phyloP scores from a whole-genome alignment of 441 rosid genomes.

The Brassica hybrid region DNA sequence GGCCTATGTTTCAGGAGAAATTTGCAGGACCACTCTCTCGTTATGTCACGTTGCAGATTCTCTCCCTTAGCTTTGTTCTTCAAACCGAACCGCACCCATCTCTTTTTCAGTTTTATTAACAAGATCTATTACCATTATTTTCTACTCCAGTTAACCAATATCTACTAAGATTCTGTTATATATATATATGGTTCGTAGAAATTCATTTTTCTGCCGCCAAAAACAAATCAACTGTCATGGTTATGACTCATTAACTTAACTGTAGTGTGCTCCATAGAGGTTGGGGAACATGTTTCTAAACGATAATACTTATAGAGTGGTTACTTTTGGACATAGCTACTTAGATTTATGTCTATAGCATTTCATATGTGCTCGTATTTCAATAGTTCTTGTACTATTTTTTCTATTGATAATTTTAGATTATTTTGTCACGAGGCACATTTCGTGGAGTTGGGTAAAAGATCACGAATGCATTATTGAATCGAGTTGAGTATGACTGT shows the following conservation, averaged over 20 bases:
- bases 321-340: not conserved
- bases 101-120: constrained; percentile 8
- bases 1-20: constrained; percentile 45
- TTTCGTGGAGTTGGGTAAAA: not conserved
- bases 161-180: not conserved
- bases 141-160: constrained; percentile 6
- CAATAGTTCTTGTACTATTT: not conserved
- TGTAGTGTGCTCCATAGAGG: not conserved
- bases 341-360: not conserved
- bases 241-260: not conserved
- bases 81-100: not conserved
- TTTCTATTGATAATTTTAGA: not conserved
- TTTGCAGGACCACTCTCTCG: constrained; percentile 30
- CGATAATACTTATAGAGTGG: not conserved
- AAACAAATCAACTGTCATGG: not conserved
- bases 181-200: not conserved
- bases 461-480: not conserved
- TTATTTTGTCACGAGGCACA: not conserved
- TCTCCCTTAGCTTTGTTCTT: constrained; percentile 13
- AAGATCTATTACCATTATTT: not conserved
- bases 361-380: not conserved
- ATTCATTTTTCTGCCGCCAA: not conserved
- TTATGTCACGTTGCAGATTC: constrained; percentile 38
- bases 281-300: not conserved
- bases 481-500: constrained; percentile 12